Evolutionary conservation across 305 asterid genomes (phyloP), one percentile per base, ranked within the genome.

Genomic region (Striga hermonthica): DNA sequence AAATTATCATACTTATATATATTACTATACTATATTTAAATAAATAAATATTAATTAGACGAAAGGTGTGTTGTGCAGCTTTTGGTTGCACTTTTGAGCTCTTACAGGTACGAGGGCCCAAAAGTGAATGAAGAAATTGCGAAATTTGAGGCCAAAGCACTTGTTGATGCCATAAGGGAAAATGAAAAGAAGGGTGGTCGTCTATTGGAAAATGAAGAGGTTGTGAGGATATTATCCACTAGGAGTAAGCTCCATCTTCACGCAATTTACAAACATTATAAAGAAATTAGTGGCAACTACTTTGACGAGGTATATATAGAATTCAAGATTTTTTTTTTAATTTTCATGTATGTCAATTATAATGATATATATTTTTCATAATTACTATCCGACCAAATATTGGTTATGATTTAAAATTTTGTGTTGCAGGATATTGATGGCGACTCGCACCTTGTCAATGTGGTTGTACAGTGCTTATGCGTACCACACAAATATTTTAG

Each of bases 21-120:
- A 22, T 22, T 22, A 22, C 31, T 22, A 22, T 22, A 22, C 31
- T n/a, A n/a, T n/a, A n/a, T n/a, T n/a, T n/a, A n/a, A 22, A 0
- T 2, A n/a, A 31, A 43, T 45, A 49, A 55, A 40, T 34, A 7
- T 54, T 34, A 45, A 56, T 53, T 16, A 13, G 31, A 60, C 12
- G n/a, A 50, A 41, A 0, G 34, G 37, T 40, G 3, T 49, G 16
- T 57, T 58, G 62, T 50, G 50, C 94, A 88, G 98, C 86, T 89
- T 64, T 71, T 91, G 80, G 85, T 86, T 60, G 94, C 80, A 16
- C 68, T 91, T 5, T 77, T 89, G 80, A 86, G 89, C 45, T 60
- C 90, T 10, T 87, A 89, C 40, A 86, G 96, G 2, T 89, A 91
- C 9, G 95, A 91, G 72, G 98, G 98, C 35, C 80, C 84, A 66